phyloP scores from a whole-genome alignment of 257 asterid species.

The Solanum medicagineum region DNA sequence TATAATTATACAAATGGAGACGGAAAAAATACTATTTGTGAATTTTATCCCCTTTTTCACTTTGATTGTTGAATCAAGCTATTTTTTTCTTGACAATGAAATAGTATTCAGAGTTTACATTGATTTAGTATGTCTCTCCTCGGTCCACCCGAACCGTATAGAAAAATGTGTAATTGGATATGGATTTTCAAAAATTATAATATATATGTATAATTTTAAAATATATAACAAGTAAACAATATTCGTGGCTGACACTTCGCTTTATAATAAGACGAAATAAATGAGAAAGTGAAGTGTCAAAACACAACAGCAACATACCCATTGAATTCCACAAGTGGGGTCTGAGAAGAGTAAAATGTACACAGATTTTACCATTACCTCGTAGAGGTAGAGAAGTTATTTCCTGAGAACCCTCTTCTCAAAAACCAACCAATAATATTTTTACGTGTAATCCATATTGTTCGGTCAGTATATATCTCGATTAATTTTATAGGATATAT shows the following conservation, averaged over 20 bases:
- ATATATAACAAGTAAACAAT: background rate
- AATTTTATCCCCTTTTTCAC: too few species aligned
- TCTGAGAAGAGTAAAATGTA: too few species aligned
- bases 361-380: too few species aligned
- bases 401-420: too few species aligned
- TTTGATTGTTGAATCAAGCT: too few species aligned
- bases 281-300: background rate
- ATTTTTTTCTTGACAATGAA: background rate
- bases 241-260: background rate
- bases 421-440: background rate
- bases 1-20: too few species aligned
- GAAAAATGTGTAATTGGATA: background rate
- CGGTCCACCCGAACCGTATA: background rate
- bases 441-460: background rate
- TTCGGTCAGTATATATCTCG: background rate
- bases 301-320: background rate
- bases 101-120: background rate
- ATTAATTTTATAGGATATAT: background rate
- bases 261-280: background rate
- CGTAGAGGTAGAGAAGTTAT: rapidly evolving
- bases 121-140: background rate
- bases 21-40: too few species aligned
- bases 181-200: background rate
- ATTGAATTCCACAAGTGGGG: too few species aligned
- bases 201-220: background rate